Evolutionary conservation across 1,284 basidiomycete genomes (phyloP).

Genomic region (Gomphus sp.): DNA sequence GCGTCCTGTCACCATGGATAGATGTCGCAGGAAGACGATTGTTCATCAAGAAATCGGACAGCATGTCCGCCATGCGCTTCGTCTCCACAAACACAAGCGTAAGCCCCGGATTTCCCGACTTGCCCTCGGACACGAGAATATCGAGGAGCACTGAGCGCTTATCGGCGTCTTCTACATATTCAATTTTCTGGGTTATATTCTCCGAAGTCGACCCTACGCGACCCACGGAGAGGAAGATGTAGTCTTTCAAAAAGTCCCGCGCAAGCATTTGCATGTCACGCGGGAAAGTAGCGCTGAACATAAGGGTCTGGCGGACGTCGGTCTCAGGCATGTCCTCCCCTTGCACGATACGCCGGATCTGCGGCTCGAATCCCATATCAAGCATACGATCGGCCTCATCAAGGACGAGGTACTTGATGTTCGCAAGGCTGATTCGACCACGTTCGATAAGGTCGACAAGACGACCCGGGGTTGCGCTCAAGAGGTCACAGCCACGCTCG

Average conservation of each 20-base stretch:
- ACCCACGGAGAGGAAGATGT: constrained; percentile 97
- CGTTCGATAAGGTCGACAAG: constrained; percentile 98
- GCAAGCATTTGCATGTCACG: constrained; percentile 98
- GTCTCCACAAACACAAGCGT: constrained; percentile 99
- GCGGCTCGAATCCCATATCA: constrained; percentile 99
- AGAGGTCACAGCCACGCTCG: constrained; percentile 94
- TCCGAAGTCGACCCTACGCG: constrained; percentile 98
- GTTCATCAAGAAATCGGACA: constrained; percentile 90
- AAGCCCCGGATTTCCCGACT: constrained; percentile 78
- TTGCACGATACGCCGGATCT: constrained; percentile 97
- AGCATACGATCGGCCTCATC: constrained; percentile 99
- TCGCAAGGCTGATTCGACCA: constrained; percentile 91
- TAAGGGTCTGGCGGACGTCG: constrained; percentile 92
- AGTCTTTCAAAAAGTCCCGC: constrained; percentile 91
- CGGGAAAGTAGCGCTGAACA: constrained; percentile 99
- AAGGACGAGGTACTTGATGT: constrained; percentile 96
- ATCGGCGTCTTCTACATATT: constrained; percentile 96
- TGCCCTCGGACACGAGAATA: constrained; percentile 64
- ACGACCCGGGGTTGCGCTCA: constrained; percentile 97
- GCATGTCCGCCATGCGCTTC: constrained; percentile 97
- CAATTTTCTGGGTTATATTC: constrained; percentile 99
- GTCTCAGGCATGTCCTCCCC: constrained; percentile 97
- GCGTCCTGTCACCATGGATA: constrained; percentile 96
- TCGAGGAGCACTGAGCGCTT: constrained; percentile 97
- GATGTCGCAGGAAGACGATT: constrained; percentile 88